Conservation (phyloP, 495 filamentous ascomycete species). For the Paragyromitra xinjiangensis region DNA sequence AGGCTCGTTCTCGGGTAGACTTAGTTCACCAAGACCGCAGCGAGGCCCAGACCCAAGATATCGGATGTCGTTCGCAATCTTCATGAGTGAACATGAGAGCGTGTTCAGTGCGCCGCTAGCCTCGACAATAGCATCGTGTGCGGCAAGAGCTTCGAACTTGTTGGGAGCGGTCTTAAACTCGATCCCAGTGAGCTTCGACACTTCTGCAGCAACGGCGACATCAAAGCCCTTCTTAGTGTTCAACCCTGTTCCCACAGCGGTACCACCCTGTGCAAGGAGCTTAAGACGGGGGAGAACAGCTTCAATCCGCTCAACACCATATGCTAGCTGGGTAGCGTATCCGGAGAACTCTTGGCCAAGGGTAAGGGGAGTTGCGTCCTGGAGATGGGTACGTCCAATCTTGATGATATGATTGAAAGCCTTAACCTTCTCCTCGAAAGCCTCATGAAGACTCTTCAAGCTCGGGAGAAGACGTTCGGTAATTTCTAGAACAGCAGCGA, state of each 20-base stretch:
- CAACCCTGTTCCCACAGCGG: slow-evolving; percentile 94
- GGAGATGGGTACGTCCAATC: slow-evolving; percentile 97
- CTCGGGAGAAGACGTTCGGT: slow-evolving; percentile 84
- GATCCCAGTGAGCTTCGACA: slow-evolving; percentile 88
- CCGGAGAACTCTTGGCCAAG: slow-evolving; percentile 98
- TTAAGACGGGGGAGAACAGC: slow-evolving; percentile 81
- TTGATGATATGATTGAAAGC: slow-evolving; percentile 94
- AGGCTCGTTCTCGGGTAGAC: slow-evolving; percentile 95
- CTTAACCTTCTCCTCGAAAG: slow-evolving; percentile 87
- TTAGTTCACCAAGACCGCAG: slow-evolving; percentile 92
- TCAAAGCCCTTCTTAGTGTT: slow-evolving; percentile 98
- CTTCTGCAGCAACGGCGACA: slow-evolving; percentile 87
- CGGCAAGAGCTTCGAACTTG: slow-evolving; percentile 98
- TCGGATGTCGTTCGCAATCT: slow-evolving; percentile 97
- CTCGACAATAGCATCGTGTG: slow-evolving; percentile 95
- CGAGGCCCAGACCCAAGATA: slow-evolving; percentile 96
- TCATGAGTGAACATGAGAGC: slow-evolving; percentile 89
- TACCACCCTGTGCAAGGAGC: slow-evolving; percentile 92
- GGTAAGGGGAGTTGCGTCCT: slow-evolving; percentile 95
- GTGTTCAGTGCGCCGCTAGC: slow-evolving; percentile 93
- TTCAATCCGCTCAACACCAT: slow-evolving; percentile 87
- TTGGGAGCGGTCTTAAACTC: slow-evolving; percentile 97
- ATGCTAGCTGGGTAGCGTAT: slow-evolving; percentile 92
- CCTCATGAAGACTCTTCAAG: slow-evolving; percentile 79
- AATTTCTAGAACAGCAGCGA: slow-evolving; percentile 93